phyloP scores from a whole-genome alignment of 176 grass and related monocot species.

The Pontederia crassipes region DNA sequence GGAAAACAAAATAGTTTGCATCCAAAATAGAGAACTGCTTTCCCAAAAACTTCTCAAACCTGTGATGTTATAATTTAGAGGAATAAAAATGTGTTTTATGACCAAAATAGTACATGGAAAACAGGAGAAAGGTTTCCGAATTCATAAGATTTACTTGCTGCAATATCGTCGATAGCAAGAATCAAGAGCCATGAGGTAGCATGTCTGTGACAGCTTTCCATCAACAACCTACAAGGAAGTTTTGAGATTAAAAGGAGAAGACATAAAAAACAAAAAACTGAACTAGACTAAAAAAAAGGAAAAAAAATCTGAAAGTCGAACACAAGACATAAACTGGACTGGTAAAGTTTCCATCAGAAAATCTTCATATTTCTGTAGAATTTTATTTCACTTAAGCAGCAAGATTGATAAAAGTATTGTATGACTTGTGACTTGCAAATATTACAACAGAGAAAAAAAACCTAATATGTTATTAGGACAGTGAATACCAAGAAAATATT shows the following conservation, averaged over 20 bases:
- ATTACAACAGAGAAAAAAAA: no score
- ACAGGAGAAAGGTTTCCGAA: background rate
- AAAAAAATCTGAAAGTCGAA: no score
- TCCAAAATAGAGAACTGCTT: constrained; percentile 69
- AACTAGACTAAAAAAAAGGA: background rate
- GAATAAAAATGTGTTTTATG: no score
- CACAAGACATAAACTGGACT: no score
- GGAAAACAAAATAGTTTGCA: constrained; percentile 85
- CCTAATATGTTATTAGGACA: no score
- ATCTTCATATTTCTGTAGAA: no score
- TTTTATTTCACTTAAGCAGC: no score
- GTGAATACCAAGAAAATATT: no score
- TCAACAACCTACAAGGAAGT: constrained; percentile 66
- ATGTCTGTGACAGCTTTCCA: constrained; percentile 95
- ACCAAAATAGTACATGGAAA: background rate
- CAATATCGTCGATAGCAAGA: constrained; percentile 69
- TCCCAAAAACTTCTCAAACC: constrained; percentile 74
- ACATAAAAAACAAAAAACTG: background rate
- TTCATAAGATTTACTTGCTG: constrained; percentile 46
- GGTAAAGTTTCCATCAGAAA: no score
- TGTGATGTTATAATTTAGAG: background rate
- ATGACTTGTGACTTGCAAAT: no score
- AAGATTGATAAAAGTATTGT: no score
- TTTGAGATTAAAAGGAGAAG: background rate
- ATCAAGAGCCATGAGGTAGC: constrained; percentile 85